Percentiles rank a stretch among this genome's conserved stretches.
Evolutionary conservation across 768 basidiomycete species (phyloP).

Genomic region (Nevesoporus exiguus): DNA sequence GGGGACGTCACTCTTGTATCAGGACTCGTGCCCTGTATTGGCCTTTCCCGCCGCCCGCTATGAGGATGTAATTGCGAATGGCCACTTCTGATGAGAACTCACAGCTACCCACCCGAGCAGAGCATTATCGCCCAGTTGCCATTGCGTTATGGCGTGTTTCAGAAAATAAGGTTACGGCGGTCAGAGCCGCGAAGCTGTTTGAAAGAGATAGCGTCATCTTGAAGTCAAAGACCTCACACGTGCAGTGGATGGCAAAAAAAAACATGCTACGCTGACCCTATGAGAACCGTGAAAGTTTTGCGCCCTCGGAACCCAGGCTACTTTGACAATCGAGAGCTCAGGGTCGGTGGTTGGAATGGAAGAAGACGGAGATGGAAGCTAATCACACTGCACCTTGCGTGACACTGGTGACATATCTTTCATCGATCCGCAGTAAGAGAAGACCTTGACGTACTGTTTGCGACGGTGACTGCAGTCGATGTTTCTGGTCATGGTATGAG

Average conservation of each 20-base stretch:
- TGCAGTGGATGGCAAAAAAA: neutral
- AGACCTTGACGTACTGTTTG: no score
- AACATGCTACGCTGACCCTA: neutral
- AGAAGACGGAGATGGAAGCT: neutral
- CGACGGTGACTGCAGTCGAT: no score
- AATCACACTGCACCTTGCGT: neutral
- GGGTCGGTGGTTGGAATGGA: neutral
- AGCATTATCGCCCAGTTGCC: no score
- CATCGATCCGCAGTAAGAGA: neutral
- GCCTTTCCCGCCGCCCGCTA: no score
- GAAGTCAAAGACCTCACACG: neutral
- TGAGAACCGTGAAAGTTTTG: neutral
- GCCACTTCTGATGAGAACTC: no score
- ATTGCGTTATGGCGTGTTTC: no score
- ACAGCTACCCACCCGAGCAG: no score
- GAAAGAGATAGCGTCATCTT: neutral
- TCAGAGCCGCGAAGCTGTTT: constrained; percentile 5
- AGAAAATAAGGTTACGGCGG: neutral
- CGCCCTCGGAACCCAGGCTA: neutral
- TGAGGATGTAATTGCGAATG: no score
- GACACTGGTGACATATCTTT: neutral
- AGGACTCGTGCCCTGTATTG: no score
- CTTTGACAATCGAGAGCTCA: neutral
- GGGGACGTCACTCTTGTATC: no score
- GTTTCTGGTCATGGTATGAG: no score